Conservation (phyloP, 129 eudicot species). For the Daucus carota region DNA sequence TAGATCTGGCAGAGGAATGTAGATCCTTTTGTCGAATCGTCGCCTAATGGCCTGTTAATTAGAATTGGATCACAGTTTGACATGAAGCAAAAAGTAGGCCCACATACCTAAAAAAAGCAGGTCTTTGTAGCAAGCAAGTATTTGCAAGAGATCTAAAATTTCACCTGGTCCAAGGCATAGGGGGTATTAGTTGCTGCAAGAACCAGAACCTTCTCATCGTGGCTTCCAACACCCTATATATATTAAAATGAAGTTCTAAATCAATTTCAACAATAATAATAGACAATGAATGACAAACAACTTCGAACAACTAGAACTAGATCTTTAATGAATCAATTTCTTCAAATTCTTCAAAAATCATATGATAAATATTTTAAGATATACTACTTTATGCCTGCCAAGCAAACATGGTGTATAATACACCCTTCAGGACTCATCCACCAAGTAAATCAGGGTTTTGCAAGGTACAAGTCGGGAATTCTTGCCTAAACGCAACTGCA, state of each 20-base stretch:
- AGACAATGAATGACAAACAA: not conserved
- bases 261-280: not conserved
- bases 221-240: constrained; percentile 57
- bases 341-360: too few species aligned
- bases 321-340: not conserved
- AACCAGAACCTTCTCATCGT: constrained; percentile 62
- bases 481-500: not conserved
- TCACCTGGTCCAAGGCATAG: constrained; percentile 65
- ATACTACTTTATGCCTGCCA: too few species aligned
- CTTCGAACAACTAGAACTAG: not conserved
- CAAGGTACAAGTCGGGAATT: not conserved
- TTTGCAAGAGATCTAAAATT: not conserved
- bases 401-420: too few species aligned
- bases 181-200: constrained; percentile 81
- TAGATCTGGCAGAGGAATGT: constrained; percentile 52
- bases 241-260: not conserved
- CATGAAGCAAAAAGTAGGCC: not conserved
- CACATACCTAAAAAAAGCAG: not conserved
- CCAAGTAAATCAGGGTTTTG: not conserved
- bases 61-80: constrained; percentile 6
- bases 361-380: too few species aligned
- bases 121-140: not conserved
- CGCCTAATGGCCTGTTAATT: constrained; percentile 46
- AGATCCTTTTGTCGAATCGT: constrained; percentile 50
- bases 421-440: not conserved